These are phyloP conservation scores for Apiotrichum gracile DNA, from an alignment of 1,284 basidiomycete species.

Conservation along the genomic window DNA sequence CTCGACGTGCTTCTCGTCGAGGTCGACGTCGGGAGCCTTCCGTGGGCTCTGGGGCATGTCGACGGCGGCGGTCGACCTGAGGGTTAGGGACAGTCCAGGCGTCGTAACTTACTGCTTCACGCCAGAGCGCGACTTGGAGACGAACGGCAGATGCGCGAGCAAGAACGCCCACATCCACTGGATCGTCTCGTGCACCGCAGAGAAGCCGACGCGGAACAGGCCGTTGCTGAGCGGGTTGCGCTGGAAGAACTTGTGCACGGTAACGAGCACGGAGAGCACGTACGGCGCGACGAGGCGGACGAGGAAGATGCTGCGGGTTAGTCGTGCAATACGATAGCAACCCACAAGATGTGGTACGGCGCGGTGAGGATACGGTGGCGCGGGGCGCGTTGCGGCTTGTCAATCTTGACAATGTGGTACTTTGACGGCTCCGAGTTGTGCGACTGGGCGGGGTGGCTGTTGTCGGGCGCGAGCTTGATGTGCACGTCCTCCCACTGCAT, in stretches of 20 bases:
- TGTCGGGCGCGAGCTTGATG: constrained; percentile 25
- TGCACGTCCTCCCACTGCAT: constrained; percentile 15
- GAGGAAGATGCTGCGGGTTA: constrained; percentile 1
- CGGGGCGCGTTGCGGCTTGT: constrained; percentile 7
- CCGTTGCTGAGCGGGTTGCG: constrained; percentile 26
- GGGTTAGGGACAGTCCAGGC: not conserved
- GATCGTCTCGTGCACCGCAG: constrained; percentile 21
- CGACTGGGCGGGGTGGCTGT: constrained; percentile 14
- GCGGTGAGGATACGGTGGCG: constrained; percentile 2
- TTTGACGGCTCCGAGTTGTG: constrained; percentile 15
- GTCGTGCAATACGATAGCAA: not conserved
- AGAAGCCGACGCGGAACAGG: constrained; percentile 11
- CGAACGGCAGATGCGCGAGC: not conserved
- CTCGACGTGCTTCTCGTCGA: not conserved
- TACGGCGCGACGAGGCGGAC: constrained; percentile 14
- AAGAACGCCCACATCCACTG: not conserved
- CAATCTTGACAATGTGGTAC: constrained; percentile 33
- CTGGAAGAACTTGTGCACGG: constrained; percentile 24
- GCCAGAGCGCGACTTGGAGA: not conserved
- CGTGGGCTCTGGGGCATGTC: not conserved
- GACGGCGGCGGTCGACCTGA: not conserved
- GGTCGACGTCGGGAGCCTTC: not conserved
- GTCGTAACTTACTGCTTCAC: not conserved
- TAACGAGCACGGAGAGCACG: constrained; percentile 20
- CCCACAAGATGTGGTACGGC: constrained; percentile 22